Evolutionary conservation across 2,329 filamentous ascomycete species (phyloP).

Genomic region (Phialophora macrospora): DNA sequence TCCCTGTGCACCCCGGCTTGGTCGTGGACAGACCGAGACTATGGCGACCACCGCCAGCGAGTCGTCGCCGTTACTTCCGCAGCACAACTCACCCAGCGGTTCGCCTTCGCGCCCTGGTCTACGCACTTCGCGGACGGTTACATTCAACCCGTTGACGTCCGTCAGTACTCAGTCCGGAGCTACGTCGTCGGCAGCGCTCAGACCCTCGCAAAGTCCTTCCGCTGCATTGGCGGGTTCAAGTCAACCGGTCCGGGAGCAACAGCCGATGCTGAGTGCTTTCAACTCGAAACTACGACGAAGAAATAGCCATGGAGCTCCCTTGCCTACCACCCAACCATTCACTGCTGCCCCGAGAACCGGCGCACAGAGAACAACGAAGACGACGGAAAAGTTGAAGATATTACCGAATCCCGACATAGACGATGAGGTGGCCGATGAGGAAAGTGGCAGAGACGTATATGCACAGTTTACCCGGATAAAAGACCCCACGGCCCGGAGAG

Average conservation of each 20-base stretch:
- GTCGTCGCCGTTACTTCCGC: slow-evolving; percentile 50
- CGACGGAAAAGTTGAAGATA: slow-evolving; percentile 95
- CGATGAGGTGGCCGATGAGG: slow-evolving; percentile 78
- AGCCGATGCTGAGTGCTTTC: slow-evolving; percentile 73
- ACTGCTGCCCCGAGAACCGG: slow-evolving; percentile 73
- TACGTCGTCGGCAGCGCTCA: slow-evolving; percentile 49
- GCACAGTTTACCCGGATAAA: slow-evolving; percentile 98
- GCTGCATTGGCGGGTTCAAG: slow-evolving; percentile 43
- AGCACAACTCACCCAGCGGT: slow-evolving; percentile 41
- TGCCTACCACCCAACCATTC: slow-evolving; percentile 50
- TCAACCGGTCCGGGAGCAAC: slow-evolving; percentile 46
- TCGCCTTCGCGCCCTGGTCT: slow-evolving; percentile 40
- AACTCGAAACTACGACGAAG: slow-evolving; percentile 86
- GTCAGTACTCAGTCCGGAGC: slow-evolving; percentile 51
- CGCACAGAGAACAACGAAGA: slow-evolving; percentile 92
- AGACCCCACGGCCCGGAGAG: slow-evolving; percentile 87
- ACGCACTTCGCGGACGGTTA: slow-evolving; percentile 51
- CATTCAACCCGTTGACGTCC: slow-evolving; percentile 55
- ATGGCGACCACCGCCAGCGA: slow-evolving; percentile 47
- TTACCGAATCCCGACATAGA: slow-evolving; percentile 85
- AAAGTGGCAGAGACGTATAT: slow-evolving; percentile 93
- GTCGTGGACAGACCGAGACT: slow-evolving; percentile 3
- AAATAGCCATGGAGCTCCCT: slow-evolving; percentile 75
- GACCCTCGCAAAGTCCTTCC: slow-evolving; percentile 48
- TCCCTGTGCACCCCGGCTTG: neutral